Evolutionary conservation across 139 green algal species (phyloP), one percentile per base, ranked within the genome.

Genomic region (Chlamydomonas sp.): DNA sequence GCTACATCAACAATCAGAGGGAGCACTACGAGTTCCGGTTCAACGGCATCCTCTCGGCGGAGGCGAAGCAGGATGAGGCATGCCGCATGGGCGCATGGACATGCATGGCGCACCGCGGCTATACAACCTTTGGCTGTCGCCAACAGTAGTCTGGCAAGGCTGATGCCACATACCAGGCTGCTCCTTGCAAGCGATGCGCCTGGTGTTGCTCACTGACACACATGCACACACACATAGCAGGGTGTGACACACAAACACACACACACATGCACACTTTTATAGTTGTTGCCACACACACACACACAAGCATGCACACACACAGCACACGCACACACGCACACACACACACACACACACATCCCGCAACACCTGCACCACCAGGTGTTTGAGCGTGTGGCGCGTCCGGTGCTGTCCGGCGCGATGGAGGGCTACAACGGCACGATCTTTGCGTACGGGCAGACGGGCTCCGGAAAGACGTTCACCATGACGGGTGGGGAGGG

Each of bases 381-480:
- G 82, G 84, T 96, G 36, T 97, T 96, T 81, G 87, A 95, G 54
- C 72, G 81, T 1, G 84, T 92, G 3, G 88, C 87, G 0, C 65
- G 72, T 8, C 69, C 70, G 5, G 77, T 89, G 26, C 77, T 91
- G 3, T 24, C 69, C 2, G 80, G 77, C 0, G 72, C 84, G 1
- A 69, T 96, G 68, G 82, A 92, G 16, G 91, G 91, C 8, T 82
- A 87, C 80, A 96, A 96, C 71, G 89, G 84, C 5, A 93, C 88
- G 10, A 72, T 95, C 16, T 95, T 95, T 80, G 89, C 89, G 2
- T 95, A 93, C 68, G 88, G 89, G 10, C 88, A 92, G 48, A 95
- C 86, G 2, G 86, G 85, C 10, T 61, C 65, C 29, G 87, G 87
- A 29, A 93, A 93, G 76, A 93, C 87, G 1, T 93, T 90, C 74